These are phyloP conservation scores for Marchantia paleacea DNA, from an alignment of 225 moss, liverwort and hornwort species.

Conservation along the genomic window DNA sequence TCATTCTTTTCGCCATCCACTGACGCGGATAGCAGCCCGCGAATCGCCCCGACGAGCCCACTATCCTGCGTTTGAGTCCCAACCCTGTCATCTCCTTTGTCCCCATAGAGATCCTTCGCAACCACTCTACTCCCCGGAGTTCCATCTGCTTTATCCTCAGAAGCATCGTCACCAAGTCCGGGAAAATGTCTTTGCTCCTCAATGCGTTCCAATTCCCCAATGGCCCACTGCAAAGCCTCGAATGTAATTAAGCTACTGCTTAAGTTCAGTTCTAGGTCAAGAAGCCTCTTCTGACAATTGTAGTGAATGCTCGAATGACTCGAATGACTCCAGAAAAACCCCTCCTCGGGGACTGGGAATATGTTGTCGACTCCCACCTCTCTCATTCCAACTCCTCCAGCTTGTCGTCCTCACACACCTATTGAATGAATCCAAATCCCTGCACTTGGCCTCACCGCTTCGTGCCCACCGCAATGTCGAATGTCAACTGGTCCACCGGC, in stretches of 20 bases:
- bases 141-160: slow-evolving; percentile 18
- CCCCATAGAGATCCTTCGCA: background rate
- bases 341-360: slow-evolving; percentile 13
- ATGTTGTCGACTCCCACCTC: slow-evolving; percentile 30
- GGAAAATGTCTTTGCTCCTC: slow-evolving; percentile 24
- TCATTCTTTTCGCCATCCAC: slow-evolving; percentile 16
- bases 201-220: slow-evolving; percentile 33
- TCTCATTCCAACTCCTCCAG: slow-evolving; percentile 39
- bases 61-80: background rate
- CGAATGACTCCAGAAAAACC: background rate
- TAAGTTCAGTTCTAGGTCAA: slow-evolving; percentile 36
- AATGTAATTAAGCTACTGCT: slow-evolving; percentile 29
- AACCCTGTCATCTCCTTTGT: background rate
- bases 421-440: background rate
- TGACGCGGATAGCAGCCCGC: background rate
- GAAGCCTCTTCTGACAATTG: slow-evolving; percentile 37
- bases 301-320: slow-evolving; percentile 2
- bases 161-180: background rate
- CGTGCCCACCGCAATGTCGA: background rate
- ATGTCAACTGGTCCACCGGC: background rate
- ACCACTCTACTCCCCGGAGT: background rate
- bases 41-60: background rate
- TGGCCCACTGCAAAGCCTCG: slow-evolving; percentile 42
- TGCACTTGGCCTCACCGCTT: background rate
- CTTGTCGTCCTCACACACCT: background rate